Evolutionary conservation across 805 yeast species (phyloP).

Genomic region (Yarrowia sp.): DNA sequence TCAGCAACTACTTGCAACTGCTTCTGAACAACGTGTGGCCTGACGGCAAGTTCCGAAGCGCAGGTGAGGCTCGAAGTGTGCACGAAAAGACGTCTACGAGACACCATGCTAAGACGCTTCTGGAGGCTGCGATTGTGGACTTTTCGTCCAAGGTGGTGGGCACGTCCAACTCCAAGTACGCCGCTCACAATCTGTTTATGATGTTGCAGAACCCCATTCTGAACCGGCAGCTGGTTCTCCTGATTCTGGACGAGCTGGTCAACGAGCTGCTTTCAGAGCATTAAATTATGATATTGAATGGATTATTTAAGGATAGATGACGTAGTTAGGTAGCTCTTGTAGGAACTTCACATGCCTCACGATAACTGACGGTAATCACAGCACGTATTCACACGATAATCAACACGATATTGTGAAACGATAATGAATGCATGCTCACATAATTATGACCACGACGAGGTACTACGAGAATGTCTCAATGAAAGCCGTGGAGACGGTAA

Average conservation of each 20-base stretch:
- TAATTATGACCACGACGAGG: not conserved
- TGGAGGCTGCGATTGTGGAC: constrained; percentile 67
- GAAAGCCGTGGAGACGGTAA: not conserved
- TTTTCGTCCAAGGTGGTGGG: constrained; percentile 80
- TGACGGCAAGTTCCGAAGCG: constrained; percentile 55
- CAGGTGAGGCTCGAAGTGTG: constrained; percentile 52
- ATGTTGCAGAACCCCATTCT: constrained; percentile 77
- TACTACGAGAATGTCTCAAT: no score
- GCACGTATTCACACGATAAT: not conserved
- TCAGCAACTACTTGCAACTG: constrained; percentile 42
- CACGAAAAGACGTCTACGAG: constrained; percentile 61
- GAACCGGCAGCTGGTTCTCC: constrained; percentile 67
- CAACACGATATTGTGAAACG: not conserved
- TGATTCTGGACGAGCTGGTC: constrained; percentile 64
- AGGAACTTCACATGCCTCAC: no score
- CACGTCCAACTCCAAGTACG: constrained; percentile 63
- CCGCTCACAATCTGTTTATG: constrained; percentile 64
- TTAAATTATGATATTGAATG: constrained; percentile 39
- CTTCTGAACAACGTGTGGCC: constrained; percentile 57
- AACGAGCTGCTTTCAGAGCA: constrained; percentile 51
- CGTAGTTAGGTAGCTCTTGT: no score
- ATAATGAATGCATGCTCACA: not conserved
- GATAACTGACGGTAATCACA: no score
- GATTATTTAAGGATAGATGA: constrained; percentile 31
- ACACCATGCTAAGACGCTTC: constrained; percentile 63